Percentiles rank a stretch among this genome's conserved stretches.
These are phyloP conservation scores for Eragrostis curvula DNA, from an alignment of 176 grass and related monocot genomes.

Conservation along the genomic window DNA sequence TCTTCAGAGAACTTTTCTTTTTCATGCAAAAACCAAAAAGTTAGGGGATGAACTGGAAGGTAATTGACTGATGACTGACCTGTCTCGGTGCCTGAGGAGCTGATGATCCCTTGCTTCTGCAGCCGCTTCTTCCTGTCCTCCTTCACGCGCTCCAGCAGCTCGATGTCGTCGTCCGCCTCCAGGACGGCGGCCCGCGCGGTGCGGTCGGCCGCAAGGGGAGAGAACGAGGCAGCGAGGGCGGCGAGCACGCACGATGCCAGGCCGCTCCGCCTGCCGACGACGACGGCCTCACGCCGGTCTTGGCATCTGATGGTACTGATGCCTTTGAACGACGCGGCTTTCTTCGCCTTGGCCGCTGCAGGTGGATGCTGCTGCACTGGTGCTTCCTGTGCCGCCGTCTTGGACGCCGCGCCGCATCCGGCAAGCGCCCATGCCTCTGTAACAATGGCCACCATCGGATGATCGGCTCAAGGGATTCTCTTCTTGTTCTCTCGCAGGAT, in stretches of 20 bases:
- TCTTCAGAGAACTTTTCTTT: neutral
- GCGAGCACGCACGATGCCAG: constrained; percentile 56
- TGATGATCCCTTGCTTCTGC: constrained; percentile 81
- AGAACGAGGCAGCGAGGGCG: constrained; percentile 34
- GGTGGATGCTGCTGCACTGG: neutral
- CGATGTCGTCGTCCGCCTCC: constrained; percentile 84
- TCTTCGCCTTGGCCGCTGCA: constrained; percentile 31
- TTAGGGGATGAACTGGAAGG: neutral
- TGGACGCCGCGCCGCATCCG: constrained; percentile 31
- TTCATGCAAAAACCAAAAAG: neutral
- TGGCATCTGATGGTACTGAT: neutral
- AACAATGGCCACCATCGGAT: constrained; percentile 51
- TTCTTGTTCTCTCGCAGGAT: neutral
- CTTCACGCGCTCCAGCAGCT: constrained; percentile 87
- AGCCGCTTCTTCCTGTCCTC: constrained; percentile 86
- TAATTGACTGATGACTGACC: constrained; percentile 34
- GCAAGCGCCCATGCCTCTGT: constrained; percentile 55
- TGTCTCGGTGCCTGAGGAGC: constrained; percentile 61
- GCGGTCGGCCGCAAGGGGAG: constrained; percentile 11
- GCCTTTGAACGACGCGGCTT: constrained; percentile 1
- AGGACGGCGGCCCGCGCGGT: constrained; percentile 59
- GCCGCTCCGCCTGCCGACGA: constrained; percentile 48
- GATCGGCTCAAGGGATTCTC: neutral
- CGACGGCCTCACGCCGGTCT: neutral
- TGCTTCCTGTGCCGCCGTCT: constrained; percentile 14